Conservation (phyloP, 1,284 basidiomycete genomes). For the Irpex sp. region DNA sequence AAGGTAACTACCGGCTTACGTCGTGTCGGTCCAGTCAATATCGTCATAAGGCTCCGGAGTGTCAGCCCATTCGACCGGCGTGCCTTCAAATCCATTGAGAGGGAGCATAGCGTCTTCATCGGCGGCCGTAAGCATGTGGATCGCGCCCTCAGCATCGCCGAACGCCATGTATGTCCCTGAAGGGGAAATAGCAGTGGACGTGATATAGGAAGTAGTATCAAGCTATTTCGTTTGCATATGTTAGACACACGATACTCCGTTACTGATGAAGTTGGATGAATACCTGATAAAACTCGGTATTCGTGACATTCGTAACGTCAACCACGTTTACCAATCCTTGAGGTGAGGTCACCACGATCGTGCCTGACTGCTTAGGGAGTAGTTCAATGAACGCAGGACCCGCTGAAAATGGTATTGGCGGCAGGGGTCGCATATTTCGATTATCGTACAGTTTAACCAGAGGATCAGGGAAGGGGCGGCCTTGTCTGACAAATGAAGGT, state of each 20-base stretch:
- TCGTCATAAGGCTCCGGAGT: slow-evolving; percentile 61
- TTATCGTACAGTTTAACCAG: slow-evolving; percentile 92
- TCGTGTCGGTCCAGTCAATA: slow-evolving; percentile 69
- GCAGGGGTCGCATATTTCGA: slow-evolving; percentile 73
- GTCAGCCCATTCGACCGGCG: slow-evolving; percentile 84
- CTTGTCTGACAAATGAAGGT: slow-evolving; percentile 51
- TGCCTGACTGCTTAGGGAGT: slow-evolving; percentile 76
- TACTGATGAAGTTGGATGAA: slow-evolving; percentile 18
- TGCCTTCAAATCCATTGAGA: slow-evolving; percentile 85
- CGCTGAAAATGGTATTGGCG: slow-evolving; percentile 83
- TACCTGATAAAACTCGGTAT: slow-evolving; percentile 74
- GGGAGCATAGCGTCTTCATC: slow-evolving; percentile 61
- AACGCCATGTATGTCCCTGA: slow-evolving; percentile 90
- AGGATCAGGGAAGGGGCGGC: slow-evolving; percentile 85
- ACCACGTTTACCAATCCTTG: slow-evolving; percentile 89
- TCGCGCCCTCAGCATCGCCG: slow-evolving; percentile 81
- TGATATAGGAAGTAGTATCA: slow-evolving; percentile 70
- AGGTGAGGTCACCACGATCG: slow-evolving; percentile 76
- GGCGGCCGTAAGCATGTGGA: slow-evolving; percentile 81
- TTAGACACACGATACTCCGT: background rate
- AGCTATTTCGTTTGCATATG: slow-evolving; percentile 36
- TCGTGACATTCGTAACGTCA: slow-evolving; percentile 70
- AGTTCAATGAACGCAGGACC: slow-evolving; percentile 86
- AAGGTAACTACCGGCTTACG: background rate
- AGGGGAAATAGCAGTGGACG: slow-evolving; percentile 78